Base-by-base conservation (phyloP, 2,329 filamentous ascomycete genomes). In the Lojkania enalia region DNA sequence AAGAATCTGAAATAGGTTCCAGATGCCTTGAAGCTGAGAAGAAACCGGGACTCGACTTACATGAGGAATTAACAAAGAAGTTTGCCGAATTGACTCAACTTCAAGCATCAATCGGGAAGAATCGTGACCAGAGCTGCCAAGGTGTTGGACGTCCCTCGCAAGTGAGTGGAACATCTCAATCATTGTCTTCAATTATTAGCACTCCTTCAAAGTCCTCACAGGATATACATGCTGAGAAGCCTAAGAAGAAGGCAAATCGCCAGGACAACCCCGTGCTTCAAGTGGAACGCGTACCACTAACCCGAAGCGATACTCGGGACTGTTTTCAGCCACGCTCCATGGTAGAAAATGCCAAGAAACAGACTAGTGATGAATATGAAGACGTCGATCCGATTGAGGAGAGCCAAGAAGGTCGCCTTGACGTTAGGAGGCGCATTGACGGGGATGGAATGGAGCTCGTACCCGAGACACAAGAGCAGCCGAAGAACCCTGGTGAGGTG, bases 201-300 rank as follows among this genome's bases (percentile, higher is more conserved):
- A 27, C 18, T 27, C 30, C 31, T 12, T 25, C 18, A 9, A 35
- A 6, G 19, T n/a, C 20, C 3, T n/a, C 19, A 7, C 2, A 21
- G 25, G 15, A 32, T 14, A n/a, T 29, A 7, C 42, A 42, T 2
- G 13, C 9, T 9, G 35, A 12, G 3, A 61, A 38, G 9, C 19
- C 23, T 1, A 56, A 51, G 37, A 64, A 57, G 45, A 62, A 55
- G 20, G 48, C 60, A 16, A 48, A 49, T 21, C 52, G 60, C 6
- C 43, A 54, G 9, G 57, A 54, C 14, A 42, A 47, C 5, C 52
- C 54, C 2, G 39, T 54, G 9, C 11, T 4, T 11, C 6, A 9
- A 5, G n/a, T 20, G 15, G 38, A 16, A 5, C 20, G 11, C 13
- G 27, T 4, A 5, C 31, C 33, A 15, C 18, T 20, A 15, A 15